A percentile compares a stretch with the other conserved stretches of the same genome.
Evolutionary conservation across 129 eudicot species (phyloP).

Genomic region (Tagetes erecta): DNA sequence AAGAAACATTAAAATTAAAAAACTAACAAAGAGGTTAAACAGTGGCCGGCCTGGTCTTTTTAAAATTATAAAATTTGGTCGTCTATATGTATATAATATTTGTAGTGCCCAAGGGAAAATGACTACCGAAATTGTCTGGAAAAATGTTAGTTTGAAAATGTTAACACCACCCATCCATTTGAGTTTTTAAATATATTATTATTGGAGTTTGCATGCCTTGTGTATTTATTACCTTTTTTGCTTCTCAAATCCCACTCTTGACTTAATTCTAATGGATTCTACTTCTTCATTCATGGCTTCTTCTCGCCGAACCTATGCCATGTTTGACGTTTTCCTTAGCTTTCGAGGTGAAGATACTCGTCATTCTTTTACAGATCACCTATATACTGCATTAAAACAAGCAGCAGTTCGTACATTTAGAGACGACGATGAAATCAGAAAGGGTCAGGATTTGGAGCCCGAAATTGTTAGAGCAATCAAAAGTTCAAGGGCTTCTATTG

Average conservation of each 20-base stretch:
- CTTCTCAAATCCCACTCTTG: background rate
- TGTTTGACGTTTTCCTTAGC: background rate
- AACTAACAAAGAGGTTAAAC: no score
- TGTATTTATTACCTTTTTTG: no score
- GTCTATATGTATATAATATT: no score
- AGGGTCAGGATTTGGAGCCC: slow-evolving; percentile 4
- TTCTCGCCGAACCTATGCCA: background rate
- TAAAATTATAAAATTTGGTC: no score
- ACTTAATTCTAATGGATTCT: background rate
- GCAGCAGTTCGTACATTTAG: background rate
- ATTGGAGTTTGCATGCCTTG: background rate
- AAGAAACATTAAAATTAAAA: no score
- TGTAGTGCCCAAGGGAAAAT: no score
- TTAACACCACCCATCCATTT: no score
- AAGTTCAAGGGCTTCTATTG: slow-evolving; percentile 18
- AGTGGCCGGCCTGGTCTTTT: no score
- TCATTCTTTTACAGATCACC: background rate
- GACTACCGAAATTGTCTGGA: no score
- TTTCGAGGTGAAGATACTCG: slow-evolving; percentile 7
- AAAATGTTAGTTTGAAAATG: no score
- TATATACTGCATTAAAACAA: background rate
- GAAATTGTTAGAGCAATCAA: slow-evolving; percentile 12
- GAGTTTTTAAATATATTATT: no score
- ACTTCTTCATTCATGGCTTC: background rate
- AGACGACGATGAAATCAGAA: background rate